Base-by-base conservation (phyloP, 176 grass and related monocot genomes). In the Tuctoria greenei region DNA sequence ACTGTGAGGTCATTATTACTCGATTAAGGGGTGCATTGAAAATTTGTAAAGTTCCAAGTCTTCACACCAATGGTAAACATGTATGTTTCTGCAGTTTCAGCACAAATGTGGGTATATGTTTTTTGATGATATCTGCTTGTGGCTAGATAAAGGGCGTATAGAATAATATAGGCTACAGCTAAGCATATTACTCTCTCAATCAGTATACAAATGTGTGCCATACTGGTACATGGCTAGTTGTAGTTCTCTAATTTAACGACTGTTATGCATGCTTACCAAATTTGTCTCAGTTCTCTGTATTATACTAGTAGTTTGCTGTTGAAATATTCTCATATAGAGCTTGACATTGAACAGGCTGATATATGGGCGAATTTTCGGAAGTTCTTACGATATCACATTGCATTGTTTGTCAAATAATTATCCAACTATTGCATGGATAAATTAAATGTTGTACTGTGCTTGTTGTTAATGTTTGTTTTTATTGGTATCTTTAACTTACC, bases 401-500 rank as follows among this genome's bases (percentile, higher is more conserved):
- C 7, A 61, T 61, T 16, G 21, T 77, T 24, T 41, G 1, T 69
- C 56, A 18, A 15, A 54, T 26, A 28, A 10, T 77, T 26, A 52
- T 1, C 17, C 16, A 64, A 42, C 36, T 8, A 50, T 36, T 42
- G 23, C 35, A 43, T 71, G 43, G 27, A 63, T 24, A 45, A 31
- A 62, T 57, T 41, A 74, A 24, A 23, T 49, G 34, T 45, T 61
- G 38, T 70, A 77, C 49, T 78, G 9, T 41, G 15, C 24, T 73
- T 46, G 20, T 27, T 76, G 18, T 35, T 27, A 36, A 84, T 73
- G 34, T 61, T 14, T 72, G 18, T 27, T 63, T 20, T 27, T 83
- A 61, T 5, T 18, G 24, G 25, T 31, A 13, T 73, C 46, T 79
- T 79, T 47, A 69, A 74, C 69, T 88, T 62, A 86, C 10, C 10